Base-by-base conservation (phyloP, 768 basidiomycete species). In the Amanita molliuscula region DNA sequence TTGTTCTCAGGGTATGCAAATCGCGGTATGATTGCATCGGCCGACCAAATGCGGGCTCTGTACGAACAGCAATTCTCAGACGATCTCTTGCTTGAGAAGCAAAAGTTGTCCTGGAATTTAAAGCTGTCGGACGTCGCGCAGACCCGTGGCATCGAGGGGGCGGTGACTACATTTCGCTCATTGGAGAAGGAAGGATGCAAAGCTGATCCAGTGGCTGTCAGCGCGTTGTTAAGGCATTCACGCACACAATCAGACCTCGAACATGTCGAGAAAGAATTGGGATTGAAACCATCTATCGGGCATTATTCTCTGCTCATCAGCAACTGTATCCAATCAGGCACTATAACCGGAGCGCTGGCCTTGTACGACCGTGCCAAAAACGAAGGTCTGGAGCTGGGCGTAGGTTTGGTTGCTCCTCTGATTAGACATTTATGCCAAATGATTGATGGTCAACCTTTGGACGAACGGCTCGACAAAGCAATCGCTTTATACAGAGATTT, bases 261-360 rank as follows among this genome's bases (percentile, higher is more conserved):
- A 21, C 59, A 63, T 23, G 67, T 72, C 50, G 71, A 77, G 50
- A 55, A 64, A 25, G 65, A 63, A 11, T 64, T 81, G 5, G 62
- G 59, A 16, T 47, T 77, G 44, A 59, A 61, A 40, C 70, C 74
- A 18, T 65, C 65, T 7, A 63, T 68, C 0, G 54, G 63, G 11
- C 76, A 77, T 29, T 86, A 83, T 75, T 69, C 75, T 4, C 63
- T 74, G 47, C 58, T 87, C 29, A 69, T 88, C 52, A 58, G 61
- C 38, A 82, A 84, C 54, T 67, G 67, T 36, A 58, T 75, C 43
- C 68, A 67, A 10, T 54, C 62, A 1, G 67, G 66, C 15, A 62
- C 74, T 42, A 47, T 70, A 5, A 16, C 53, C 1, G 62, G 68
- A 15, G 83, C 77, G 2, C 55, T 79, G 21, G 59, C 65, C 3